phyloP scores from a whole-genome alignment of 2,329 filamentous ascomycete species.

The Penicillium sp. region DNA sequence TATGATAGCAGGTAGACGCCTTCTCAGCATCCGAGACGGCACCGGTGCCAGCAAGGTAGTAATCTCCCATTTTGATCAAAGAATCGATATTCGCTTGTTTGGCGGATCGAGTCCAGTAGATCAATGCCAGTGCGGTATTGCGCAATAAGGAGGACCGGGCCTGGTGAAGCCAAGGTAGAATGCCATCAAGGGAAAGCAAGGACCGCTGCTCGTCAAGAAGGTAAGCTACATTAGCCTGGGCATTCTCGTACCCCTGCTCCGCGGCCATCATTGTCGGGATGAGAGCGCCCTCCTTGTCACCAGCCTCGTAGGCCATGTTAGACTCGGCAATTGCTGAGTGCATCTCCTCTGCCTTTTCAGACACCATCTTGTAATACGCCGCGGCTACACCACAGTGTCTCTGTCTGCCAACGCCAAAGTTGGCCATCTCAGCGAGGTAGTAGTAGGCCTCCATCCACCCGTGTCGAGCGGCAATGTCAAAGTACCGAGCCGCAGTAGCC shows the following conservation, averaged over 20 bases:
- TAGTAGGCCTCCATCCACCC: slow-evolving; percentile 88
- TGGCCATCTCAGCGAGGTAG: slow-evolving; percentile 84
- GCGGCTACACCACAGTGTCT: slow-evolving; percentile 75
- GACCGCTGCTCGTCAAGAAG: slow-evolving; percentile 75
- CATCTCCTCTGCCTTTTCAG: slow-evolving; percentile 69
- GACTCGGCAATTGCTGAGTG: slow-evolving; percentile 81
- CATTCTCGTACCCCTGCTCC: slow-evolving; percentile 87
- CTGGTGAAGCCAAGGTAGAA: slow-evolving; percentile 50
- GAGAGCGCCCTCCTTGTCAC: slow-evolving; percentile 77
- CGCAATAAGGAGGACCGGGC: slow-evolving; percentile 49
- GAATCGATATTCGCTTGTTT: slow-evolving; percentile 92
- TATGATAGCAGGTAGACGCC: slow-evolving; percentile 88
- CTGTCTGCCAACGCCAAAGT: slow-evolving; percentile 77
- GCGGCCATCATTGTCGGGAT: slow-evolving; percentile 83
- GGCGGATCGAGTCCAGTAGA: slow-evolving; percentile 94
- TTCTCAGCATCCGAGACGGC: slow-evolving; percentile 72
- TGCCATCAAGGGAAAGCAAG: slow-evolving; percentile 56
- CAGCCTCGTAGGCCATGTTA: slow-evolving; percentile 76
- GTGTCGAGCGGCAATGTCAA: slow-evolving; percentile 80
- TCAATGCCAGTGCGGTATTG: slow-evolving; percentile 69
- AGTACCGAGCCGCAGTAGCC: slow-evolving; percentile 77
- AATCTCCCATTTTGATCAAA: slow-evolving; percentile 97
- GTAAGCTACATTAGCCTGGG: slow-evolving; percentile 86
- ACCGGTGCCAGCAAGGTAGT: slow-evolving; percentile 84
- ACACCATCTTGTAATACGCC: slow-evolving; percentile 78